phyloP scores from a whole-genome alignment of 106 monocot species.

The Allium fistulosum region DNA sequence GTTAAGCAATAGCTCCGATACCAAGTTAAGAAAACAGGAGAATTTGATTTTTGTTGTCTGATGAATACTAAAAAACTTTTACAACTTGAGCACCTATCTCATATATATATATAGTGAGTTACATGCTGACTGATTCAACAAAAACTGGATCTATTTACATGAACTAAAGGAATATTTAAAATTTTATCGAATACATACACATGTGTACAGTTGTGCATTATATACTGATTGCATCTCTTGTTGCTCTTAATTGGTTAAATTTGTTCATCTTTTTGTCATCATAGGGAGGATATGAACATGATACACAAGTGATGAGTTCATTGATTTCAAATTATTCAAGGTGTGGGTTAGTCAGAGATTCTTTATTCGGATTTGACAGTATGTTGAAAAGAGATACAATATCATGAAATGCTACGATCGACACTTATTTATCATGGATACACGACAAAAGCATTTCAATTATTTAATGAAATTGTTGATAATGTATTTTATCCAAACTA shows the following conservation, averaged over 20 bases:
- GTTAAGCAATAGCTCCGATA: too few species aligned
- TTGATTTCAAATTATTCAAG: slow-evolving; percentile 57
- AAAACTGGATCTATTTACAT: too few species aligned
- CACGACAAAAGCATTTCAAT: slow-evolving; percentile 22
- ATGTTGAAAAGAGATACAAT: slow-evolving; percentile 30
- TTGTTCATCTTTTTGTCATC: slow-evolving; percentile 40
- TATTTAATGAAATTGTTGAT: slow-evolving; percentile 27
- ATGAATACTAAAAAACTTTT: too few species aligned
- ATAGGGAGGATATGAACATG: slow-evolving; percentile 21
- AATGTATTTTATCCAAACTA: slow-evolving; percentile 29
- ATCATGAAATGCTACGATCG: slow-evolving; percentile 59
- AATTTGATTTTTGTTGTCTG: too few species aligned
- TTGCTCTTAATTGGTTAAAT: slow-evolving; percentile 40
- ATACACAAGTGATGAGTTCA: slow-evolving; percentile 40
- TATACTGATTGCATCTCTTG: slow-evolving; percentile 23
- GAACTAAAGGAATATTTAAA: too few species aligned
- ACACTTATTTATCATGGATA: slow-evolving; percentile 41
- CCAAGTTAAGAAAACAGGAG: too few species aligned
- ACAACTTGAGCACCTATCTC: too few species aligned
- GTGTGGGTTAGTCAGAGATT: slow-evolving; percentile 38
- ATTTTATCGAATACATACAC: too few species aligned
- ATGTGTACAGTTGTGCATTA: too few species aligned
- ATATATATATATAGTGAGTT: too few species aligned
- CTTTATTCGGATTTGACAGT: slow-evolving; percentile 19
- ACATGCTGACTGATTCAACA: too few species aligned